These are phyloP conservation scores for Kodamaea sp. DNA, from an alignment of 1,139 yeast species.

Conservation along the genomic window DNA sequence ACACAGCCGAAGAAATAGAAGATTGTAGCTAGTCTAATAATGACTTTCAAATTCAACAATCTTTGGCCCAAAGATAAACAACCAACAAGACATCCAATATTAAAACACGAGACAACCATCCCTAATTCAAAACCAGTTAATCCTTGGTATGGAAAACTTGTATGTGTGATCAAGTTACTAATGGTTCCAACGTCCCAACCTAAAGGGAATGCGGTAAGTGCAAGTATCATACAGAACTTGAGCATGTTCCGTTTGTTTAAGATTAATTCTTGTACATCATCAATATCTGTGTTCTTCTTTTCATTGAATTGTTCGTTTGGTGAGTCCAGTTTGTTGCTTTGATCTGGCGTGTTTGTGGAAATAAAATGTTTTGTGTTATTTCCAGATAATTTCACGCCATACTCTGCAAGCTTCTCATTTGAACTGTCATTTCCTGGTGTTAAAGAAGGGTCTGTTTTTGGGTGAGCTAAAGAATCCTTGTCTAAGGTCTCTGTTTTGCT, in stretches of 20 bases:
- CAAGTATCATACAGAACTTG: conserved; percentile 6
- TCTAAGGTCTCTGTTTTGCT: too few relatives aligned
- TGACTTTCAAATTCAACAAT: conserved; percentile 7
- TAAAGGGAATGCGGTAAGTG: conserved; percentile 23
- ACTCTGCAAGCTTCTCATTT: too few relatives aligned
- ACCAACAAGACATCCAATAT: conserved; percentile 29
- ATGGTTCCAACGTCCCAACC: conserved; percentile 39
- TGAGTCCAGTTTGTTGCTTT: neutral
- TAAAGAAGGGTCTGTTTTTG: too few relatives aligned
- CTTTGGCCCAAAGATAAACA: conserved; percentile 17
- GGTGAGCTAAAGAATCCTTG: too few relatives aligned
- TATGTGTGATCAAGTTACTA: conserved; percentile 18
- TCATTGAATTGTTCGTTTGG: neutral
- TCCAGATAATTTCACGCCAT: too few relatives aligned
- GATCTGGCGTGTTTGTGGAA: too few relatives aligned
- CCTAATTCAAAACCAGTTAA: conserved; percentile 15
- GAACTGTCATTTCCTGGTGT: too few relatives aligned
- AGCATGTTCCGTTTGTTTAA: neutral
- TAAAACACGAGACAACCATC: conserved; percentile 24
- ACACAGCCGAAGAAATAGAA: conserved; percentile 17
- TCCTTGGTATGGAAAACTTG: conserved; percentile 8
- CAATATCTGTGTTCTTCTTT: neutral
- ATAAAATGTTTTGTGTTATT: too few relatives aligned
- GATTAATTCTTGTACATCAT: neutral
- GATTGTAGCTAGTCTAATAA: conserved; percentile 9